These are phyloP conservation scores for Hericium erinaceus DNA, from an alignment of 768 basidiomycete species.

Conservation along the genomic window DNA sequence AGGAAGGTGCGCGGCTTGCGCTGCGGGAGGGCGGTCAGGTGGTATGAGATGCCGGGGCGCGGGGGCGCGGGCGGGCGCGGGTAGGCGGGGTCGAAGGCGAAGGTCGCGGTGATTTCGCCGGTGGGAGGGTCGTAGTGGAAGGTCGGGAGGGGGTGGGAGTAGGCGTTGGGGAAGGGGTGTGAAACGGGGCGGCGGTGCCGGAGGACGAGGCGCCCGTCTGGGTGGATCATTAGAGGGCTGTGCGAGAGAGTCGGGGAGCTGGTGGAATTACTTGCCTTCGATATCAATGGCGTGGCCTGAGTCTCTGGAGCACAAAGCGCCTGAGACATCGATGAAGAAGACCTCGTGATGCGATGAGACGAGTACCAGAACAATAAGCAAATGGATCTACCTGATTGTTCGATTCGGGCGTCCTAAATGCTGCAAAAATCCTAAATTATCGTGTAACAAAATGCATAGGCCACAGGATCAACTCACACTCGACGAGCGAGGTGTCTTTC, in stretches of 20 bases:
- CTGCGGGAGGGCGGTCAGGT: slow-evolving; percentile 57
- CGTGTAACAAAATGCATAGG: too few species aligned
- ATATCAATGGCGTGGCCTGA: slow-evolving; percentile 79
- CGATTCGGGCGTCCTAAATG: slow-evolving; percentile 53
- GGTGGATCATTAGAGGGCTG: slow-evolving; percentile 1
- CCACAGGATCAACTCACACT: slow-evolving; percentile 35
- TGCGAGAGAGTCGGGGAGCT: neutral
- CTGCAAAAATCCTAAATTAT: slow-evolving; percentile 25
- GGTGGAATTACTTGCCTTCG: slow-evolving; percentile 39
- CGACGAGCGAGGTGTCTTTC: slow-evolving; percentile 70
- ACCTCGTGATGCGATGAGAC: slow-evolving; percentile 34
- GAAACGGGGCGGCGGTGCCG: slow-evolving; percentile 72
- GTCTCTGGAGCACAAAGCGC: slow-evolving; percentile 66
- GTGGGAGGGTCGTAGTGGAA: slow-evolving; percentile 51
- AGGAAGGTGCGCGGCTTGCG: slow-evolving; percentile 61
- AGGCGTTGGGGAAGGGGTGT: slow-evolving; percentile 67
- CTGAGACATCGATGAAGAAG: slow-evolving; percentile 74
- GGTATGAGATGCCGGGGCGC: slow-evolving; percentile 53
- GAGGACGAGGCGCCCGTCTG: slow-evolving; percentile 59
- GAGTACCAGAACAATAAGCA: neutral
- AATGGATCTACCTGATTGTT: slow-evolving; percentile 59
- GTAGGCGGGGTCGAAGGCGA: slow-evolving; percentile 56
- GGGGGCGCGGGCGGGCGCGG: slow-evolving; percentile 28
- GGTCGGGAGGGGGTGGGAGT: slow-evolving; percentile 66
- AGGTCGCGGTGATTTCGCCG: slow-evolving; percentile 51